Evolutionary conservation across 2,329 filamentous ascomycete genomes (phyloP), one percentile per base, ranked within the genome.

Genomic region (Ascochyta lentis): DNA sequence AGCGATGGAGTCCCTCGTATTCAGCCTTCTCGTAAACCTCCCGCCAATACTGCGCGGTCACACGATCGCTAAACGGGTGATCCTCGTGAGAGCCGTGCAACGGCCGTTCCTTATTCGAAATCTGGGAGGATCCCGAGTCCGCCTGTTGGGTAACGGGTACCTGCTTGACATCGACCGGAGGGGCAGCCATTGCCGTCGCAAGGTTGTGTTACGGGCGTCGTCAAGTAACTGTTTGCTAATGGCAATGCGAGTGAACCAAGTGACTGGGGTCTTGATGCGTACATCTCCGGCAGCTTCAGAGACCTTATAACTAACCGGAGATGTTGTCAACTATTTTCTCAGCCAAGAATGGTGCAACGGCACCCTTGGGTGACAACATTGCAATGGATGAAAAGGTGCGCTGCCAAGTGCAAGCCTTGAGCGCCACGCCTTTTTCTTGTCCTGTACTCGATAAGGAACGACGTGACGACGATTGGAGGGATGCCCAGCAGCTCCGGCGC

Each of bases 1-100:
- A 84, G 0, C 80, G 76, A 62, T 83, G 79, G 8, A 69, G 62
- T 22, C 72, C 71, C 46, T 75, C 72, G 38, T 74, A 75, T 42
- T 70, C 29, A 5, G 70, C 70, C 8, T 56, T 60, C 16, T 74
- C 67, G 44, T 73, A 74, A 3, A 67, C 45, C 3, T 55, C 46
- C 0, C 58, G 59, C 66, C 68, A 73, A 48, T 69, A 60, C 29
- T 69, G 60, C 9, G 65, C 64, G 2, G 64, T 66, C 1, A 57
- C 59, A 19, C 51, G 62, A 13, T 73, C 64, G 16, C 47, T 64
- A 39, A 73, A 73, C 1, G 58, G 52, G 40, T 69, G 62, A 16
- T 59, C 44, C 7, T 67, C 64, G 31, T 59, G 49, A 13, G 63
- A 64, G 9, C 65, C 61, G 40, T 62, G 35, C 2, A 35, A 15